Evolutionary conservation across 371 early-diverging fungal genomes (phyloP), one percentile per base, ranked within the genome.

Genomic region (Apophysomyces variabilis): DNA sequence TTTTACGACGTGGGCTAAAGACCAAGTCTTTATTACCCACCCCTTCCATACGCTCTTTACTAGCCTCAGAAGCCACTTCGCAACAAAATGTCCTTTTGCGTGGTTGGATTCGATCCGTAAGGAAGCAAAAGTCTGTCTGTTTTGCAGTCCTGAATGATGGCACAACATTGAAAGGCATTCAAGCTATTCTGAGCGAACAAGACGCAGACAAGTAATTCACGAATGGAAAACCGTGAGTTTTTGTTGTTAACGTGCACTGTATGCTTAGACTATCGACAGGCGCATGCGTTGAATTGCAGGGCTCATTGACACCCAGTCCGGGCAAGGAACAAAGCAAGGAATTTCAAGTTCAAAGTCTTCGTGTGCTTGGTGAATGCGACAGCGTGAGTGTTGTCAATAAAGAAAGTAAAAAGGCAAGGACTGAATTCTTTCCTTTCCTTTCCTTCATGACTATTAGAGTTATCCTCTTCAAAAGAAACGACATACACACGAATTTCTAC

Each of bases 391-490:
- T 56, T 32, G 43, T 21, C 21, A 6, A 26, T 3, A 26, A 26
- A 26, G 3, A 26, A 26, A 26, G 32, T 26, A 26, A 26, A 26
- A 26, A 26, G 32, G 32, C 32, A 26, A 0, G 32, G 3, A 26
- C 32, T 26, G 32, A 26, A 26, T 26, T 26, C 1, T 3, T 26
- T 26, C 32, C 32, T 3, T 26, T 26, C 32, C 32, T 26, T 26
- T 26, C 32, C 14, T 16, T 38, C 5, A 18, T 14, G 37, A 16
- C 13, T 38, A 58, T 12, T 70, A 91, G 89, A 74, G 84, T 12
- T 96, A 96, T 64, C 96, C 97, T 1, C 75, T 96, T 54, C 95
- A 95, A 78, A 96, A 96, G 83, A 93, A 93, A 66, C 80, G 86
- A 21, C 92, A 94, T 65, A 77, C 90, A 0, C 73, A 87, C 16